Evolutionary conservation across 2,329 filamentous ascomycete genomes (phyloP), one percentile per base, ranked within the genome.

Genomic region (Ophiostoma ips): DNA sequence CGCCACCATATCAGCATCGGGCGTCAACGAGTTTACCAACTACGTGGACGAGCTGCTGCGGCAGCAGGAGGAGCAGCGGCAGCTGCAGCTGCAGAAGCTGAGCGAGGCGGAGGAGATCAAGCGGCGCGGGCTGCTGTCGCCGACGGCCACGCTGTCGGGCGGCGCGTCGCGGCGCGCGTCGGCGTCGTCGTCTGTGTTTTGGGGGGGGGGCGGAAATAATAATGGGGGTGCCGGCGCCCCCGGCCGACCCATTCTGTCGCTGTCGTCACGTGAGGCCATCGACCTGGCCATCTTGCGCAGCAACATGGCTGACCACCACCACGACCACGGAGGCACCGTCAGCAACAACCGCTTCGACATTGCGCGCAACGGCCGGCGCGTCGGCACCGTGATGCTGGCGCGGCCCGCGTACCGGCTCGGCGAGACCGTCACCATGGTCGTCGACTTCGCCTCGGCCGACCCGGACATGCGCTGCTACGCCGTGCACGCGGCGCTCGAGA

Each of bases 321-420:
- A 47, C 48, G 43, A 45, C 35, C 37, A 31, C 40, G 28, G 41
- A 16, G 24, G 46, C 35, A 34, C 31, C n/a, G 83, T 87, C 58
- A 89, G 85, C 61, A 78, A 83, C n/a, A 95, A 95, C 60, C 81
- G 88, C 36, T 98, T 96, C 63, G 89, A 95, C 62, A 96, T 98
- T 62, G 83, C 90, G 12, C 84, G 90, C 13, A 89, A 88, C 60
- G 89, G 89, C n/a, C 81, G 82, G 50, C 82, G 82, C n/a, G 89
- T 98, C 12, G 90, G 86, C 3, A 87, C 94, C 6, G 79, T 98
- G 50, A 88, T 89, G 66, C 75, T 98, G 31, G 84, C 89, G 5
- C 81, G 92, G 10, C 87, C 92, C 0, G 81, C 89, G 1, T 95
- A 94, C 68, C 77, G 89, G 41, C 72, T 98, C 1, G 92, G 92